Base-by-base conservation (phyloP, 2,329 filamentous ascomycete genomes). In the Zalaria obscura region DNA sequence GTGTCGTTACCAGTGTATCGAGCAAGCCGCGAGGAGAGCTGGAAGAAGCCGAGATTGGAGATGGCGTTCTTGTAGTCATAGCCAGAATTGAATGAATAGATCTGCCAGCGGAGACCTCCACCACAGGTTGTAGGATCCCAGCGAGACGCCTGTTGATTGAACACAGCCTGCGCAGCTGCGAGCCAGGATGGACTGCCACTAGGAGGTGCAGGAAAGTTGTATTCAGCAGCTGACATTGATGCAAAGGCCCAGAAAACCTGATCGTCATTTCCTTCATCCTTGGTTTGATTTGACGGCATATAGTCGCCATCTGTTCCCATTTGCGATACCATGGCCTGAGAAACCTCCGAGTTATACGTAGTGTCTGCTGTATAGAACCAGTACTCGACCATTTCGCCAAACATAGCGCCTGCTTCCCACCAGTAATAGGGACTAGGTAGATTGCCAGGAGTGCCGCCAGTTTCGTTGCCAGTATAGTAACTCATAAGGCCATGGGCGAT, bases 61-160 rank as follows among this genome's bases (percentile, higher is more conserved):
- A 76, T 70, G 25, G 67, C 65, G 48, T 76, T 76, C 49, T 76
- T 75, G 49, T 72, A 75, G 40, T 62, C 60, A 50, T 68, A 76
- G 4, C 84, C 84, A 43, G 47, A 74, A 63, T 87, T 86, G 63
- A 79, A 83, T 7, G 75, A 69, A 63, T 80, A 88, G 46, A 93
- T 82, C 63, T 93, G 85, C 86, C 86, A 93, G 47, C 80, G 76
- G 48, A 93, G 61, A 7, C 86, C 86, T 39, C 86, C 86, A 39
- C 64, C 67, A 58, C 86, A 93, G 1, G 68, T 68, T 0, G 61
- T 51, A 2, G 61, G 62, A 49, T 91, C 78, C 80, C 83, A 89
- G 26, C 84, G 73, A 25, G 62, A 61, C 2, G 75, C 75, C 52
- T 86, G 85, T 39, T 80, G 77, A 63, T 89, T 86, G 60, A 89